Conservation (phyloP, 345 rosid species). For the Clarkia xantiana region DNA sequence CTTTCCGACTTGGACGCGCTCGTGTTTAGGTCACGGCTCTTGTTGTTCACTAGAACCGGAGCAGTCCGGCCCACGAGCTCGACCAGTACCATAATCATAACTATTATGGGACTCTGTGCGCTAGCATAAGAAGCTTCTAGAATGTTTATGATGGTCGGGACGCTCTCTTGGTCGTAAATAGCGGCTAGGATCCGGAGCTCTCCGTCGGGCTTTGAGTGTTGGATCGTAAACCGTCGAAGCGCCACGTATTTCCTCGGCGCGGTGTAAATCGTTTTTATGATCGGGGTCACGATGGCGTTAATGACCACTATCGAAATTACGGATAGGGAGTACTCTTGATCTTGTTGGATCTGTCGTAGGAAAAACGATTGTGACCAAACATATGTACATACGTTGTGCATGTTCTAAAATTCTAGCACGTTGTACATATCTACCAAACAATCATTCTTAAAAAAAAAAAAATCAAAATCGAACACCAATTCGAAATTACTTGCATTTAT, state of each 20-base stretch:
- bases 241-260: conserved; percentile 17
- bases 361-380: no score
- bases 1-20: conserved; percentile 7
- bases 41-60: conserved; percentile 18
- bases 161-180: conserved; percentile 17
- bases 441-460: no score
- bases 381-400: no score
- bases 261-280: conserved; percentile 13
- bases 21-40: not conserved
- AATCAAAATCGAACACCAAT: no score
- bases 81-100: conserved; percentile 20
- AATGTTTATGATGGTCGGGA: conserved; percentile 16
- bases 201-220: conserved; percentile 8
- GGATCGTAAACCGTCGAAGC: conserved; percentile 20
- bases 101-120: conserved; percentile 9
- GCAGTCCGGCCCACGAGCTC: conserved; percentile 23
- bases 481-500: no score
- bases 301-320: conserved; percentile 9
- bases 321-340: conserved; percentile 9
- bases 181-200: conserved; percentile 24
- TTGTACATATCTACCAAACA: no score
- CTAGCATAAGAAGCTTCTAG: conserved; percentile 16
- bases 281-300: conserved; percentile 12
- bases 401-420: no score
- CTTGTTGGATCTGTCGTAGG: conserved; percentile 10